These are phyloP conservation scores for Novymonas esmeraldas DNA, from an alignment of 208 protist species.

Conservation along the genomic window DNA sequence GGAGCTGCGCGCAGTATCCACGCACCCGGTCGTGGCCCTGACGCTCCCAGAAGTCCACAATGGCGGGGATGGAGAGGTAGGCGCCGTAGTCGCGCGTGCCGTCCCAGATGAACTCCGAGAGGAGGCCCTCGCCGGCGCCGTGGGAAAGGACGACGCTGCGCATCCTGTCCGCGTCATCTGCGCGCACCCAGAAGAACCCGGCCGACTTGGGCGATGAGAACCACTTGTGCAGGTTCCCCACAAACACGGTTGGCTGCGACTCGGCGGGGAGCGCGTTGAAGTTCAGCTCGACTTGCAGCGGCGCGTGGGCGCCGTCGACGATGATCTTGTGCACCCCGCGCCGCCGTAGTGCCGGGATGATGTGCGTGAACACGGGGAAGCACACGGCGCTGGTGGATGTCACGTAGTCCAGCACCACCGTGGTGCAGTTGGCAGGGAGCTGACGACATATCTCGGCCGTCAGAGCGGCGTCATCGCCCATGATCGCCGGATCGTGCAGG, in stretches of 20 bases:
- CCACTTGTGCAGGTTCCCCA: constrained; percentile 94
- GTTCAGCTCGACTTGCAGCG: constrained; percentile 75
- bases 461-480: constrained; percentile 69
- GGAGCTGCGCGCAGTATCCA: constrained; percentile 56
- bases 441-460: constrained; percentile 58
- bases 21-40: constrained; percentile 65
- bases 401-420: constrained; percentile 86
- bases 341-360: constrained; percentile 75
- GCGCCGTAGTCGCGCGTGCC: constrained; percentile 88
- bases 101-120: constrained; percentile 93
- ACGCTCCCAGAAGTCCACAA: constrained; percentile 77
- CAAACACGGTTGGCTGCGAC: constrained; percentile 74
- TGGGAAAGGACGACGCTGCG: constrained; percentile 85
- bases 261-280: constrained; percentile 59
- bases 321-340: constrained; percentile 79
- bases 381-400: constrained; percentile 86
- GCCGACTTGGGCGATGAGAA: constrained; percentile 83
- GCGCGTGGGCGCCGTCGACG: constrained; percentile 91
- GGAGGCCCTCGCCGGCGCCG: constrained; percentile 82
- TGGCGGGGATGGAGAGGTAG: constrained; percentile 78
- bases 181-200: constrained; percentile 87
- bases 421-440: constrained; percentile 75
- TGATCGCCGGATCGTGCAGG: constrained; percentile 59
- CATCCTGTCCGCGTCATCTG: constrained; percentile 41
- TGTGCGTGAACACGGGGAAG: constrained; percentile 80